Percentiles rank a stretch among this genome's conserved stretches.
phyloP scores from a whole-genome alignment of 2,329 filamentous ascomycete genomes.

The Zymoseptoria tritici region DNA sequence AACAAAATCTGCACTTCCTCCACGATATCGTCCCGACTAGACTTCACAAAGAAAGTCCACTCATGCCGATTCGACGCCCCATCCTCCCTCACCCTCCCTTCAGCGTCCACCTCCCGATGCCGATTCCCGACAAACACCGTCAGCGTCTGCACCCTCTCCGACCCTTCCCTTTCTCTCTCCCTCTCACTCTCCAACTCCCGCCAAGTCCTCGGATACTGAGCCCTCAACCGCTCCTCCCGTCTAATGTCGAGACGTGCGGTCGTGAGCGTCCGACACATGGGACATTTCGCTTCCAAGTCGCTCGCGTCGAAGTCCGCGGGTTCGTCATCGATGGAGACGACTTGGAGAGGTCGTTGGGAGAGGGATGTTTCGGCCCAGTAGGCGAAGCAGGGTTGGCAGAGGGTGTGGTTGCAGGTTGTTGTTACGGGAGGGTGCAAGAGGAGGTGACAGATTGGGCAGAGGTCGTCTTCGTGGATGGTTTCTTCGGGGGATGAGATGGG shows the following conservation, averaged over 20 bases:
- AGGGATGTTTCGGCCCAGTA: constrained; percentile 40
- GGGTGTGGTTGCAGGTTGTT: constrained; percentile 37
- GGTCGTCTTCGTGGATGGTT: constrained; percentile 34
- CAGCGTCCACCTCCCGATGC: background rate
- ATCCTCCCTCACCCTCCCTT: background rate
- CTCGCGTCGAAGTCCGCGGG: constrained; percentile 23
- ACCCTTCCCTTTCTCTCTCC: constrained; percentile 16
- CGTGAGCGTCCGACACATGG: constrained; percentile 40
- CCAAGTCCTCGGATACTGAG: constrained; percentile 33
- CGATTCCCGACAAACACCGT: constrained; percentile 23
- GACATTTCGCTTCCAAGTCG: constrained; percentile 36
- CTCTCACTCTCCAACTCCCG: constrained; percentile 32
- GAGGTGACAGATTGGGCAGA: constrained; percentile 41
- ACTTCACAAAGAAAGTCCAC: constrained; percentile 42
- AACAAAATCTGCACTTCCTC: constrained; percentile 36
- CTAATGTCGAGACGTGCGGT: constrained; percentile 27
- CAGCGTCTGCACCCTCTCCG: constrained; percentile 32
- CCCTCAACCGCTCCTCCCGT: constrained; percentile 24
- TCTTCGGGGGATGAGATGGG: constrained; percentile 1
- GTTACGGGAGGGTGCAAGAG: constrained; percentile 37
- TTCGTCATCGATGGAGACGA: constrained; percentile 33
- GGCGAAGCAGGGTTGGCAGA: constrained; percentile 41
- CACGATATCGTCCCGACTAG: constrained; percentile 38
- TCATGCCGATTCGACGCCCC: constrained; percentile 33
- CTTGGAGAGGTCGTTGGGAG: constrained; percentile 30